Evolutionary conservation across 805 yeast species (phyloP).

Genomic region (Yarrowia keelungensis): DNA sequence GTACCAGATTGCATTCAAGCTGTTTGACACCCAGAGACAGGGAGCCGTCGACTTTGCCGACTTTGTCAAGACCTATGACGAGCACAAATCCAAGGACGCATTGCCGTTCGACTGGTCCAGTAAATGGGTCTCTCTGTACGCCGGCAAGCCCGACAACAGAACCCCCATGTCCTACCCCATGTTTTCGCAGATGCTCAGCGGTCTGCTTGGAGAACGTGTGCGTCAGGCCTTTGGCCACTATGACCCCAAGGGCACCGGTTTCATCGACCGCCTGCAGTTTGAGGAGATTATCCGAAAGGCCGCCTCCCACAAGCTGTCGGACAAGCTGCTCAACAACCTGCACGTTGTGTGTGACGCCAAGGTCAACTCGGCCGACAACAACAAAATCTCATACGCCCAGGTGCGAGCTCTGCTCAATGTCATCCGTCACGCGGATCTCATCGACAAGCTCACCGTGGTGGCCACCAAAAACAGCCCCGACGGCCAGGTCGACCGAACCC

Average conservation of each 20-base stretch:
- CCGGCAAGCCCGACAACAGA: slow-evolving; percentile 51
- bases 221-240: slow-evolving; percentile 54
- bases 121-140: slow-evolving; percentile 53
- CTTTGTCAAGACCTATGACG: slow-evolving; percentile 52
- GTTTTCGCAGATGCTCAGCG: slow-evolving; percentile 56
- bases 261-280: slow-evolving; percentile 53
- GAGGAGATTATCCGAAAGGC: slow-evolving; percentile 51
- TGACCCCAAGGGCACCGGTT: slow-evolving; percentile 52
- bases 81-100: slow-evolving; percentile 49
- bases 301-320: slow-evolving; percentile 54
- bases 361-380: slow-evolving; percentile 43
- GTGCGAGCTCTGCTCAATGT: slow-evolving; percentile 56
- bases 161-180: slow-evolving; percentile 53
- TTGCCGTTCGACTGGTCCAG: slow-evolving; percentile 56
- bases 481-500: slow-evolving; percentile 51
- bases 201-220: slow-evolving; percentile 57
- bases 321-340: slow-evolving; percentile 50
- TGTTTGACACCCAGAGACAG: slow-evolving; percentile 50
- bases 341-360: slow-evolving; percentile 51
- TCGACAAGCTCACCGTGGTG: slow-evolving; percentile 50
- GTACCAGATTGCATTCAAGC: slow-evolving; percentile 57
- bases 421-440: slow-evolving; percentile 53
- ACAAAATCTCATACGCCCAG: slow-evolving; percentile 53
- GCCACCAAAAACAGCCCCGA: slow-evolving; percentile 49
- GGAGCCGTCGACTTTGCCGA: slow-evolving; percentile 50